phyloP scores from a whole-genome alignment of 441 rosid species.

The Corymbia citriodora region DNA sequence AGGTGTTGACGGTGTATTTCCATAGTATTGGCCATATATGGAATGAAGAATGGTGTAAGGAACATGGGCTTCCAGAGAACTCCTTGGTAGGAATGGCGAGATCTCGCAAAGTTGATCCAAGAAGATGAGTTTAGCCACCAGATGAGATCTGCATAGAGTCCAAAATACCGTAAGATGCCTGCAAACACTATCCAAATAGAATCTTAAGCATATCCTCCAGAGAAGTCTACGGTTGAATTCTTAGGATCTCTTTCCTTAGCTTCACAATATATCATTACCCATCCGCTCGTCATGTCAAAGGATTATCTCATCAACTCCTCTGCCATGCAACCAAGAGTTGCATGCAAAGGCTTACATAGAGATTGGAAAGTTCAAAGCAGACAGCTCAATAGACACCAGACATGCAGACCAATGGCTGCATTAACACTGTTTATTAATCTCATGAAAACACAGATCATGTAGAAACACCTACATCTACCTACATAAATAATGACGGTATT shows the following conservation, averaged over 20 bases:
- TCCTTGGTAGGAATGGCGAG: conserved; percentile 90
- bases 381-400: not conserved
- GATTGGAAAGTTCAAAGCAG: not conserved
- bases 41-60: conserved; percentile 90
- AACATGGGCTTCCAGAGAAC: conserved; percentile 76
- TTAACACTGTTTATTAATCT: not conserved
- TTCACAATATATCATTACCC: not conserved
- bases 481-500: not conserved
- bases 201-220: not conserved
- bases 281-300: not conserved
- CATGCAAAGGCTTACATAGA: not conserved
- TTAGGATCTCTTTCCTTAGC: not conserved
- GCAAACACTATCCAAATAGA: not conserved
- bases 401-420: not conserved
- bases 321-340: not conserved
- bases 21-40: conserved; percentile 84
- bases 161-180: not conserved
- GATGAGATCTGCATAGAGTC: conserved; percentile 61
- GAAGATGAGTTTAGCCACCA: conserved; percentile 91
- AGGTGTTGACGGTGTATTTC: conserved; percentile 68
- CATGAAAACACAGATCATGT: not conserved
- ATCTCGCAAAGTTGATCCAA: conserved; percentile 93
- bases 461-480: not conserved
- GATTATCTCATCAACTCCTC: not conserved
- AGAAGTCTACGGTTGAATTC: not conserved